Evolutionary conservation across 163 green algal species (phyloP).

Genomic region (Prototheca cutis): DNA sequence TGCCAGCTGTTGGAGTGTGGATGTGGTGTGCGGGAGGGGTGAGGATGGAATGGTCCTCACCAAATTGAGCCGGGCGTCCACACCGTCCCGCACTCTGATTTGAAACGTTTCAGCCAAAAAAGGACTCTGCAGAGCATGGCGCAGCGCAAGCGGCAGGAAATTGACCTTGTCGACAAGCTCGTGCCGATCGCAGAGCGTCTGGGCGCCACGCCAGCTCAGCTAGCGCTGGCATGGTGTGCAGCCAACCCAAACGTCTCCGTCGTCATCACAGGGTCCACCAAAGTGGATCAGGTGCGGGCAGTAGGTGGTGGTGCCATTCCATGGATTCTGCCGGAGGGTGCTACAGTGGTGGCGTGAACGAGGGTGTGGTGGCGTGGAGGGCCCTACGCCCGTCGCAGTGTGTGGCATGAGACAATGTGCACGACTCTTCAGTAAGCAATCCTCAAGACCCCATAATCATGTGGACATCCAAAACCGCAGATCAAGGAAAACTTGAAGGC

Average conservation of each 20-base stretch:
- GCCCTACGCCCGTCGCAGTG: background rate
- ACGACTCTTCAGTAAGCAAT: no score
- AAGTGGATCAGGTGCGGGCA: conserved; percentile 40
- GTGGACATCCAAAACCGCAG: conserved; percentile 16
- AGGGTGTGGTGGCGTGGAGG: no score
- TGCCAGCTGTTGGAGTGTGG: no score
- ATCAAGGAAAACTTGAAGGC: conserved; percentile 57
- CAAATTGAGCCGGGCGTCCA: no score
- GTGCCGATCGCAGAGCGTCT: conserved; percentile 59
- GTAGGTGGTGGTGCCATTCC: no score
- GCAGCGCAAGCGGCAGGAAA: conserved; percentile 46
- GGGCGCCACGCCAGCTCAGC: conserved; percentile 52
- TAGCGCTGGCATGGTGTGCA: conserved; percentile 68
- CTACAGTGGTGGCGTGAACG: background rate
- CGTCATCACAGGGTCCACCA: conserved; percentile 67
- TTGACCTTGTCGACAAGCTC: conserved; percentile 51
- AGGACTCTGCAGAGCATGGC: conserved; percentile 39
- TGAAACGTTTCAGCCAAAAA: no score
- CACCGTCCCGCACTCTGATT: no score
- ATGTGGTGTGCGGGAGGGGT: no score
- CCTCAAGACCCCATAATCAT: no score
- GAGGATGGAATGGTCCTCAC: no score
- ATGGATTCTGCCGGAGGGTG: background rate
- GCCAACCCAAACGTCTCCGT: conserved; percentile 60
- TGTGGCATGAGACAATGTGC: no score